Evolutionary conservation across 148 eudicot genomes (phyloP).

Genomic region (Chenopodium berlandieri): DNA sequence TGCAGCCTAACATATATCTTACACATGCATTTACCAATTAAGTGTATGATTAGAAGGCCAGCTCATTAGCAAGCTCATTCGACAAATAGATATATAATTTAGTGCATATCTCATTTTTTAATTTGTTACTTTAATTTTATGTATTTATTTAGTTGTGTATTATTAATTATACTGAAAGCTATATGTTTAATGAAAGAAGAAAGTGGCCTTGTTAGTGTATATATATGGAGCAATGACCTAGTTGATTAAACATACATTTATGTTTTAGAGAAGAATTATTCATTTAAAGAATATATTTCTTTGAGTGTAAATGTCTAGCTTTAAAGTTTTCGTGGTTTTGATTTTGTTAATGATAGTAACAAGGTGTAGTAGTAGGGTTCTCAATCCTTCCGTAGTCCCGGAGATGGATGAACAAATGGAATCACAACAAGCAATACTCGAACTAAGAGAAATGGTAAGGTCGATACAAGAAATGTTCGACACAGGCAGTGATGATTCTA

Average conservation of each 20-base stretch:
- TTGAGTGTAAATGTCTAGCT: neutral
- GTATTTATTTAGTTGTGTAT: neutral
- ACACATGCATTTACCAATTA: neutral
- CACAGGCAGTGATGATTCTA: slow-evolving; percentile 25
- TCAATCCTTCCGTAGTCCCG: neutral
- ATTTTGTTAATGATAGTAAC: slow-evolving; percentile 5
- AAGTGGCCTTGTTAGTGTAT: neutral
- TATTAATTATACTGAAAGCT: neutral
- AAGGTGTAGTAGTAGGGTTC: slow-evolving; percentile 15
- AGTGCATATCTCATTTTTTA: neutral
- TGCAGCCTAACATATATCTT: neutral
- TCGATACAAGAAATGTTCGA: slow-evolving; percentile 29
- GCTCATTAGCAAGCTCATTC: slow-evolving; percentile 1
- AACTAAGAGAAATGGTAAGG: slow-evolving; percentile 30
- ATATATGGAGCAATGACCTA: neutral
- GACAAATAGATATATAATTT: neutral
- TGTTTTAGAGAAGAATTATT: no score
- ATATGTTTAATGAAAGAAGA: neutral
- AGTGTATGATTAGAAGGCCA: neutral
- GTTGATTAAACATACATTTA: no score
- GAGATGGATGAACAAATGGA: neutral
- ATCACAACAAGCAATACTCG: slow-evolving; percentile 18
- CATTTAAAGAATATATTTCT: no score
- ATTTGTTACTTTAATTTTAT: neutral
- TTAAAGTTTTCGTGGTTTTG: slow-evolving; percentile 11